Evolutionary conservation across 2,329 filamentous ascomycete genomes (phyloP).

Genomic region (Calonectria multiphialidica): DNA sequence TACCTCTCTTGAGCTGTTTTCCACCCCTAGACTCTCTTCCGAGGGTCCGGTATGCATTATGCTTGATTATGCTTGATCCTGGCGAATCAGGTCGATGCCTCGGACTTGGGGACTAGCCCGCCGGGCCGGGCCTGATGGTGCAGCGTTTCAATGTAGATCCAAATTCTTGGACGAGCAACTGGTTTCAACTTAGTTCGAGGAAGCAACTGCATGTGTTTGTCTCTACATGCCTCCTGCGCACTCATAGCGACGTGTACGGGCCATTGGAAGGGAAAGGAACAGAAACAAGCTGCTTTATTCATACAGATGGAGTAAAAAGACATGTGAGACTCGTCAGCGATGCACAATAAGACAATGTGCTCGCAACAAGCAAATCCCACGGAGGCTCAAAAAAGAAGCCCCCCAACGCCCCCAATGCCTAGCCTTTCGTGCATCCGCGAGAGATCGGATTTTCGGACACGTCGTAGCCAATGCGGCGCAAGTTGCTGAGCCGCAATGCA

Average conservation of each 20-base stretch:
- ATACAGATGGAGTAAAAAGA: too few species aligned
- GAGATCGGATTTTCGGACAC: not conserved
- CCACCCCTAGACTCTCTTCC: not conserved
- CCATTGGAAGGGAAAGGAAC: not conserved
- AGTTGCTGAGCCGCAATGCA: not conserved
- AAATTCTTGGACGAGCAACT: not conserved
- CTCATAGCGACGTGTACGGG: too few species aligned
- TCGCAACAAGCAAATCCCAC: not conserved
- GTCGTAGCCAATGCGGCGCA: not conserved
- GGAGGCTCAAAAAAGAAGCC: not conserved
- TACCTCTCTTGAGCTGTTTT: not conserved
- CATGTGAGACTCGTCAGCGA: not conserved
- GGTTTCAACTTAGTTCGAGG: not conserved
- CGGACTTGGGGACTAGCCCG: not conserved
- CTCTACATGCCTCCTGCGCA: not conserved
- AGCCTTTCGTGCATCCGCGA: not conserved
- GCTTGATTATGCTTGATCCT: too few species aligned
- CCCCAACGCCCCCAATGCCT: not conserved
- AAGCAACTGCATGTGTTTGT: not conserved
- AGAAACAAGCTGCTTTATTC: not conserved
- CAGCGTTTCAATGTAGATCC: not conserved
- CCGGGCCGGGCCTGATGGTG: not conserved
- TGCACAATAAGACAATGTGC: not conserved
- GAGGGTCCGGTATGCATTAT: not conserved
- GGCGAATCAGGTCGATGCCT: not conserved